A percentile compares a stretch with the other conserved stretches of the same genome.
Conservation (phyloP, 208 protist genomes). For the Polymyxa betae region DNA sequence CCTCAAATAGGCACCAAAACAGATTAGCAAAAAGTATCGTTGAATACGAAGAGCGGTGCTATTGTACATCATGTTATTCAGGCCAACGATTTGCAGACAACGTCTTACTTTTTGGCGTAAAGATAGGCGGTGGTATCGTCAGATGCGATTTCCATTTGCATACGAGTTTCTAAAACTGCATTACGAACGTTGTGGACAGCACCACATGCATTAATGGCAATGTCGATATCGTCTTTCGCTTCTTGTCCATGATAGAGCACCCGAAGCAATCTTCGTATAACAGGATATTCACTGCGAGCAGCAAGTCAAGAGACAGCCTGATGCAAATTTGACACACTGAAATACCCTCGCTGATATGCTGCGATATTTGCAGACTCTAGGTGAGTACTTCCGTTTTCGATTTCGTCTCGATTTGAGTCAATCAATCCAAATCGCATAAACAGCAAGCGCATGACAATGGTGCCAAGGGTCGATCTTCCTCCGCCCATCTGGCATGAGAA, state of each 20-base stretch:
- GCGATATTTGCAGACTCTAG: neutral
- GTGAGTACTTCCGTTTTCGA: neutral
- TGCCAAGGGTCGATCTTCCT: slow-evolving; percentile 31
- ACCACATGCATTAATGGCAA: neutral
- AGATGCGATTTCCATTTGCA: slow-evolving; percentile 22
- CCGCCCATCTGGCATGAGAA: slow-evolving; percentile 51
- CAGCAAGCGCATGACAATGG: slow-evolving; percentile 37
- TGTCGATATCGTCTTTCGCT: slow-evolving; percentile 22
- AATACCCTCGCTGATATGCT: slow-evolving; percentile 32
- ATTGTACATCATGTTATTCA: neutral
- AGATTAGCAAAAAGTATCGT: slow-evolving; percentile 38
- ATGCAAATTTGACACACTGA: neutral
- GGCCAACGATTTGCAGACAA: neutral
- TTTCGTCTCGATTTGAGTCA: neutral
- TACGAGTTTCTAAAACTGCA: slow-evolving; percentile 31
- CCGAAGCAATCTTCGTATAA: neutral
- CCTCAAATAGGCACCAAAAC: slow-evolving; percentile 33
- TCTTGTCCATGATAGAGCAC: slow-evolving; percentile 17
- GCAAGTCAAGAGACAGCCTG: too few species aligned
- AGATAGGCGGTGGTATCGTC: slow-evolving; percentile 20
- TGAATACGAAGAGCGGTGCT: slow-evolving; percentile 32
- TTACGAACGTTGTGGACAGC: slow-evolving; percentile 24
- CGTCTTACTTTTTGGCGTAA: slow-evolving; percentile 2
- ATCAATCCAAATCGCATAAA: slow-evolving; percentile 30
- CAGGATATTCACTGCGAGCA: neutral